A percentile compares a stretch with the other conserved stretches of the same genome.
Conservation (phyloP, 345 rosid species). For the Noccaea caerulescens region DNA sequence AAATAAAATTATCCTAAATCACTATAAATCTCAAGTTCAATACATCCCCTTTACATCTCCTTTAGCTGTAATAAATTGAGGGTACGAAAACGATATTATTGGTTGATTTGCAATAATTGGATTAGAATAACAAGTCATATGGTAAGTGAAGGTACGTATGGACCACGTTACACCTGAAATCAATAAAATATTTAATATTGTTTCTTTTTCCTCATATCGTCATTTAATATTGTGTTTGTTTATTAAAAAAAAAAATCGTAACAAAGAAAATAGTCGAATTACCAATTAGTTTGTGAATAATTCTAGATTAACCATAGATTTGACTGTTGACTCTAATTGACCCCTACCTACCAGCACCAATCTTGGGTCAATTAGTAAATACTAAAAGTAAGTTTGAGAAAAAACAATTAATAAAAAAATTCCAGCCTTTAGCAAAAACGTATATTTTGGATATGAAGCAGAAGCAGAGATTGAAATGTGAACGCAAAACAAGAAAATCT, state of each 20-base stretch:
- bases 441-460: conserved; percentile 17
- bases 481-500: conserved; percentile 23
- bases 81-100: neutral
- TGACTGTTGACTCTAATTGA: conserved; percentile 1
- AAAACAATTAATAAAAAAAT: neutral
- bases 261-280: neutral
- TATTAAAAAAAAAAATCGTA: neutral
- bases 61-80: neutral
- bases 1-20: too few relatives aligned
- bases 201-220: too few relatives aligned
- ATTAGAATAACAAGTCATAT: conserved; percentile 13
- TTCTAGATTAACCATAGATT: neutral
- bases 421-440: neutral
- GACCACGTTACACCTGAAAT: neutral
- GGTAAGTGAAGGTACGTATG: neutral
- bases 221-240: neutral
- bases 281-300: neutral
- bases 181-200: neutral
- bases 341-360: neutral
- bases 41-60: too few relatives aligned
- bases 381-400: neutral
- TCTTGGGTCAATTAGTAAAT: neutral
- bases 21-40: too few relatives aligned
- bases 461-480: conserved; percentile 34
- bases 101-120: conserved; percentile 11